phyloP scores from a whole-genome alignment of 305 asterid species.

The Solanum aculeatissimum region DNA sequence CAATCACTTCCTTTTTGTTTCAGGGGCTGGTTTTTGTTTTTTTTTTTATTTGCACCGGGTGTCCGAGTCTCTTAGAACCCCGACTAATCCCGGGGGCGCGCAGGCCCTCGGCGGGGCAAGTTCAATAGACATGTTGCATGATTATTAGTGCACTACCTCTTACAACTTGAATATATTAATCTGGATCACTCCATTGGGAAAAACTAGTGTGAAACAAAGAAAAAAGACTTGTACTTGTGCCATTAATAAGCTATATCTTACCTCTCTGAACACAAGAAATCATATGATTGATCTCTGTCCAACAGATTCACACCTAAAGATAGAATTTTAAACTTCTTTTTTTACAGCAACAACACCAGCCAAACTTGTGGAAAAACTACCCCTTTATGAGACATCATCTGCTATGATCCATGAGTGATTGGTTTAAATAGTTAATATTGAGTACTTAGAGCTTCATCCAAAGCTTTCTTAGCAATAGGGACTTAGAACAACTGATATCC shows the following conservation, averaged over 20 bases:
- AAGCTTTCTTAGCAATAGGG: neutral
- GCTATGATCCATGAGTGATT: neutral
- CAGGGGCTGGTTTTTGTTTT: neutral
- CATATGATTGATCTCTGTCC: neutral
- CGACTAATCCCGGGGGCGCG: too few relatives aligned
- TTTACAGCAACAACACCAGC: neutral
- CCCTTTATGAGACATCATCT: neutral
- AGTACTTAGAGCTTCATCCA: neutral
- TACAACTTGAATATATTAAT: neutral
- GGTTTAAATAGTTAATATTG: neutral
- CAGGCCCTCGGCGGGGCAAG: too few relatives aligned
- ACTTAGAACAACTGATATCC: neutral
- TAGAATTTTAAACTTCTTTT: neutral
- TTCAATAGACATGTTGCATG: neutral
- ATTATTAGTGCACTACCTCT: neutral
- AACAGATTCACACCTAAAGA: neutral
- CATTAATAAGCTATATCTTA: neutral
- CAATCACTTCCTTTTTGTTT: neutral
- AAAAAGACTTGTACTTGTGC: neutral
- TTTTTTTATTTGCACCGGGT: too few relatives aligned
- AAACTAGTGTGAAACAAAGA: neutral
- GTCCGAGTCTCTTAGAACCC: too few relatives aligned
- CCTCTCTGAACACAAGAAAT: neutral
- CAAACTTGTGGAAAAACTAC: neutral
- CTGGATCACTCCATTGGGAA: neutral